These are phyloP conservation scores for Leishmania aethiopica DNA, from an alignment of 208 protist genomes.

Conservation along the genomic window DNA sequence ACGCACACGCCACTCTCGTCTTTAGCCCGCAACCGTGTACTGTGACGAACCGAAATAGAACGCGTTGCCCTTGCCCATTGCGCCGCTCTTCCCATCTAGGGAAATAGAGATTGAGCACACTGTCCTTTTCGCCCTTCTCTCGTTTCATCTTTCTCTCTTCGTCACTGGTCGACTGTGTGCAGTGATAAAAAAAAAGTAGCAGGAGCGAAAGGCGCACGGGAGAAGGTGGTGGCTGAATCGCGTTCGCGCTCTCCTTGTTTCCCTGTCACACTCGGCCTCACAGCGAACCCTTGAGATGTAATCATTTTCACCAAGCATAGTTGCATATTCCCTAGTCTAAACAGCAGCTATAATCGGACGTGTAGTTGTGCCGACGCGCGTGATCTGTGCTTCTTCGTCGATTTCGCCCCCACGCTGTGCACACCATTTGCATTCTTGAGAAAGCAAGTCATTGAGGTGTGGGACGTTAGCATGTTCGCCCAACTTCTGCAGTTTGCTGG, in stretches of 20 bases:
- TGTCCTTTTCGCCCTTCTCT: background rate
- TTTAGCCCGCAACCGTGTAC: background rate
- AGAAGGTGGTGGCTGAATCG: background rate
- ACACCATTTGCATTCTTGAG: background rate
- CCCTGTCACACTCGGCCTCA: background rate
- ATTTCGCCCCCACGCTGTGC: background rate
- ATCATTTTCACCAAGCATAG: background rate
- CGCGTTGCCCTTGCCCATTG: background rate
- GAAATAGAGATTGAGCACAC: too few relatives aligned
- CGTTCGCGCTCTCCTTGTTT: background rate
- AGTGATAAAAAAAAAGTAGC: background rate
- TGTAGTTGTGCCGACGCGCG: background rate
- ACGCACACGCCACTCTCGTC: background rate
- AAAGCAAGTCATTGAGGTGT: background rate
- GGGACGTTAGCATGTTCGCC: conserved; percentile 22
- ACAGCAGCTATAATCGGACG: background rate
- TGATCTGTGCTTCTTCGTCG: background rate
- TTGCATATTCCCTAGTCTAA: background rate
- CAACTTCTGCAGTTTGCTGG: conserved; percentile 44
- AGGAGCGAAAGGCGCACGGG: background rate
- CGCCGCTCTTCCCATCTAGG: background rate
- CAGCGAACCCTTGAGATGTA: background rate
- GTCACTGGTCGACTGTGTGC: background rate
- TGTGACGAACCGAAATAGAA: background rate
- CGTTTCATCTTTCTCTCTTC: background rate